Percentiles rank a stretch among this genome's conserved stretches.
Evolutionary conservation across 2,329 filamentous ascomycete species (phyloP).

Genomic region (Stachybotrys chartarum): DNA sequence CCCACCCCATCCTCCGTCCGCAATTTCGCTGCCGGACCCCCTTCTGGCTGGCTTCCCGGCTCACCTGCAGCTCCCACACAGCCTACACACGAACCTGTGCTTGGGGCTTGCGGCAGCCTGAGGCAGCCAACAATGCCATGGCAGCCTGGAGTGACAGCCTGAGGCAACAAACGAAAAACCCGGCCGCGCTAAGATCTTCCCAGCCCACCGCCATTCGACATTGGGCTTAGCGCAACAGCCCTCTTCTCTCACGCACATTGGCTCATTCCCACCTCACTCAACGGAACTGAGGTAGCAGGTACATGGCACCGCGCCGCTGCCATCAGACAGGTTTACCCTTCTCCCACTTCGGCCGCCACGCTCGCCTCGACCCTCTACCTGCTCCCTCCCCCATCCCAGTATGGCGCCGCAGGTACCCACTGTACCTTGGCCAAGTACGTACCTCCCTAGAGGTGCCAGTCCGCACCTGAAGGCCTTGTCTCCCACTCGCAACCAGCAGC

Average conservation of each 20-base stretch:
- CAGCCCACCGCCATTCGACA: conserved; percentile 26
- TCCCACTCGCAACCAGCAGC: neutral
- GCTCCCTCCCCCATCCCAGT: conserved; percentile 2
- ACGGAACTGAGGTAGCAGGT: neutral
- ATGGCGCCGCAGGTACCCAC: neutral
- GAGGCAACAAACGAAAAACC: conserved; percentile 5
- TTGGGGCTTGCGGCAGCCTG: neutral
- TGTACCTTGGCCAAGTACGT: neutral
- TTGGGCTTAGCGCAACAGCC: conserved; percentile 27
- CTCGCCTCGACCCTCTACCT: no score
- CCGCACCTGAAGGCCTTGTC: neutral
- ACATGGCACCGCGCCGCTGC: neutral
- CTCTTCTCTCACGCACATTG: conserved; percentile 7
- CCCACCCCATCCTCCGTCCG: neutral
- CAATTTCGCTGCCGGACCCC: neutral
- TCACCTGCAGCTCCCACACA: neutral
- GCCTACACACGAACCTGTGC: neutral
- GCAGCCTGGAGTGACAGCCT: conserved; percentile 4
- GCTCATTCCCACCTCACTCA: neutral
- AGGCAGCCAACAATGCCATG: neutral
- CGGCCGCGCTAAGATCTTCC: conserved; percentile 21
- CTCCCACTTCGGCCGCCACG: conserved; percentile 3
- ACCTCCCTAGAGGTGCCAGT: neutral
- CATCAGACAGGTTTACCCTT: neutral
- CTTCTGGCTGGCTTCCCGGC: neutral